phyloP scores from a whole-genome alignment of 257 asterid genomes.

The Petunia secreta region DNA sequence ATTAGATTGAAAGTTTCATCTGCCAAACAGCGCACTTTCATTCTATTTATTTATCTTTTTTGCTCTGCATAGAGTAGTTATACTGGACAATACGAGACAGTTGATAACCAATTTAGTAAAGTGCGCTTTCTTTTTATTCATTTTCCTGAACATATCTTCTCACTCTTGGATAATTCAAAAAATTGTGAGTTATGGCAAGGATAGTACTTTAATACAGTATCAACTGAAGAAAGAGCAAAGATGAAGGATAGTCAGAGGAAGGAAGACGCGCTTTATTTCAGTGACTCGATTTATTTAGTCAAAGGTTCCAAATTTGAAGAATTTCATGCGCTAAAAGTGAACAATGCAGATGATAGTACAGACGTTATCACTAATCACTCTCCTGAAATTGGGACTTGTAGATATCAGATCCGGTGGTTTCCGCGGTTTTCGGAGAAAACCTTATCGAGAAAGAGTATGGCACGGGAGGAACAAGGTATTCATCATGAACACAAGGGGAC shows the following conservation, averaged over 20 bases:
- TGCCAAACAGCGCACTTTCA: too few relatives aligned
- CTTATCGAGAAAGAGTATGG: slow-evolving; percentile 77
- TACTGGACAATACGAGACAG: too few relatives aligned
- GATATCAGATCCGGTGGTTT: slow-evolving; percentile 54
- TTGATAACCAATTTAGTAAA: too few relatives aligned
- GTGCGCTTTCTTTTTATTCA: too few relatives aligned
- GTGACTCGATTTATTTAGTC: not conserved
- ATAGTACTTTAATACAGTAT: not conserved
- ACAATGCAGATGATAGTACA: not conserved
- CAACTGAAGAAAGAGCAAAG: not conserved
- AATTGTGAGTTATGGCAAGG: not conserved
- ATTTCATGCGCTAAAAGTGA: not conserved
- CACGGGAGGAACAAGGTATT: slow-evolving; percentile 72
- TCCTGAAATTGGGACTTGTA: slow-evolving; percentile 52
- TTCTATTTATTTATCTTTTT: too few relatives aligned
- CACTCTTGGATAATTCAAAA: too few relatives aligned
- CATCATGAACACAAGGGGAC: slow-evolving; percentile 86
- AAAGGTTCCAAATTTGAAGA: slow-evolving; percentile 7
- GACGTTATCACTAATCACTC: not conserved
- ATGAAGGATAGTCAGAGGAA: not conserved
- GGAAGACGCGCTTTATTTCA: not conserved
- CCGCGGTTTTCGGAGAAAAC: slow-evolving; percentile 56
- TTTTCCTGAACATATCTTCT: too few relatives aligned
- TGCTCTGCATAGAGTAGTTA: too few relatives aligned
- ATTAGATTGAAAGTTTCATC: too few relatives aligned